These are phyloP conservation scores for Pseudopyricularia javanii DNA, from an alignment of 2,329 filamentous ascomycete species.

Conservation along the genomic window DNA sequence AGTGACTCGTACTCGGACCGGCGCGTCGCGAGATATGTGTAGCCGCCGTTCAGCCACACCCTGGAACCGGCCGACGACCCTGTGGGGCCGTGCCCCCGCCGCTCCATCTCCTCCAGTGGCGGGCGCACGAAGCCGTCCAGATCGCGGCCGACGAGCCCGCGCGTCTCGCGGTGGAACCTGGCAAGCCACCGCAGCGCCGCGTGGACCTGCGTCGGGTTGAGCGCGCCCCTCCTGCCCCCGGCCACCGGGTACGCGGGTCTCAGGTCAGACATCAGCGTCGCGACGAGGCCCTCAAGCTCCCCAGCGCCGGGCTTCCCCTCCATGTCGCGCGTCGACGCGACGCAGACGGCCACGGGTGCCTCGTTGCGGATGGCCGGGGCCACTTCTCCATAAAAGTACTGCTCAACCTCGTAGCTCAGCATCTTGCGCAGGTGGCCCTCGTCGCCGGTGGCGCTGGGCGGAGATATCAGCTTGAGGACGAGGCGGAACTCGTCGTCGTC, in stretches of 20 bases:
- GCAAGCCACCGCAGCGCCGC: constrained; percentile 51
- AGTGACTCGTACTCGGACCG: constrained; percentile 41
- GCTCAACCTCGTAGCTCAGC: constrained; percentile 55
- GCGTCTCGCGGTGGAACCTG: constrained; percentile 40
- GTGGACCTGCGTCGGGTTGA: constrained; percentile 33
- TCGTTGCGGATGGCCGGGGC: constrained; percentile 31
- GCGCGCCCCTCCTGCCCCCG: constrained; percentile 36
- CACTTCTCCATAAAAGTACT: constrained; percentile 49
- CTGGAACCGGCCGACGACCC: constrained; percentile 10
- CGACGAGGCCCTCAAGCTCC: constrained; percentile 17
- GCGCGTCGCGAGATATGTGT: constrained; percentile 56
- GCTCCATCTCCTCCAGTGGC: constrained; percentile 39
- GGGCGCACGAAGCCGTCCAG: constrained; percentile 31
- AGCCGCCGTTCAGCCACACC: constrained; percentile 55
- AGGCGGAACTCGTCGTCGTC: constrained; percentile 20
- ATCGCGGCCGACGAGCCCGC: constrained; percentile 25
- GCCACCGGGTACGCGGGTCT: constrained; percentile 39
- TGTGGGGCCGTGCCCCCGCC: constrained; percentile 11
- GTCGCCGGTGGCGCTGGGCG: constrained; percentile 29
- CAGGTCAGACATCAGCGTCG: constrained; percentile 47
- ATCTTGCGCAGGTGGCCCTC: constrained; percentile 56
- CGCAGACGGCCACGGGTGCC: constrained; percentile 30
- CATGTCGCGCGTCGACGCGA: constrained; percentile 26
- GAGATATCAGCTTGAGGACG: constrained; percentile 49
- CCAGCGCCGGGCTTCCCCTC: constrained; percentile 10